Conservation (phyloP, 495 filamentous ascomycete species). For the Penicillium lividum region DNA sequence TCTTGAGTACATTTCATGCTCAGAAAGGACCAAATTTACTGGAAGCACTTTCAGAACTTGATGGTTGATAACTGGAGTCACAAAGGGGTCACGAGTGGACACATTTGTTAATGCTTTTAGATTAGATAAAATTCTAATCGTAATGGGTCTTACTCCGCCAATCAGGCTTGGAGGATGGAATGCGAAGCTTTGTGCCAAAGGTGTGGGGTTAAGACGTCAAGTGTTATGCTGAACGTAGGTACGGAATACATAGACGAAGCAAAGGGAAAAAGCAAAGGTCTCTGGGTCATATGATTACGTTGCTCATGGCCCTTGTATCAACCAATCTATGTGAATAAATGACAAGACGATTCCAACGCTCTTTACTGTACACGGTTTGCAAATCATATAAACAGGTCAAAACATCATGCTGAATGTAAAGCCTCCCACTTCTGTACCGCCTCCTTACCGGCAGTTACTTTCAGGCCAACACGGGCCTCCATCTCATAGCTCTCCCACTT, state of each 20-base stretch:
- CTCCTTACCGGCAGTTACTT: constrained; percentile 76
- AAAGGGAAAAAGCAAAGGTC: background rate
- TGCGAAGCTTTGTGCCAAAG: constrained; percentile 4
- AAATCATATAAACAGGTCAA: background rate
- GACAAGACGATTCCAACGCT: background rate
- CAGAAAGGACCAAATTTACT: background rate
- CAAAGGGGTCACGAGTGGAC: constrained; percentile 2
- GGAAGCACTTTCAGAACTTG: background rate
- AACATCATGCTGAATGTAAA: constrained; percentile 20
- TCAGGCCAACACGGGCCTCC: constrained; percentile 82
- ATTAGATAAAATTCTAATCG: too few relatives aligned
- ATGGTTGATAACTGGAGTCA: background rate
- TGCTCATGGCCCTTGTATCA: background rate
- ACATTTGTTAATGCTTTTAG: background rate
- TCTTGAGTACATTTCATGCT: background rate
- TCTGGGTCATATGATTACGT: background rate
- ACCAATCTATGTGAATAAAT: background rate
- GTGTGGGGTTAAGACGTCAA: background rate
- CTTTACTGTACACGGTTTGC: background rate
- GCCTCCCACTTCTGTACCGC: constrained; percentile 70
- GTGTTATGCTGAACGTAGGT: background rate
- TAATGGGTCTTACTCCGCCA: background rate
- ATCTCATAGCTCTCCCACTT: constrained; percentile 85
- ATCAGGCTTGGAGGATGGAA: background rate
- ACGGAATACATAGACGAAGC: background rate